These are phyloP conservation scores for Cordyceps tenuipes DNA, from an alignment of 2,329 filamentous ascomycete genomes.

Conservation along the genomic window DNA sequence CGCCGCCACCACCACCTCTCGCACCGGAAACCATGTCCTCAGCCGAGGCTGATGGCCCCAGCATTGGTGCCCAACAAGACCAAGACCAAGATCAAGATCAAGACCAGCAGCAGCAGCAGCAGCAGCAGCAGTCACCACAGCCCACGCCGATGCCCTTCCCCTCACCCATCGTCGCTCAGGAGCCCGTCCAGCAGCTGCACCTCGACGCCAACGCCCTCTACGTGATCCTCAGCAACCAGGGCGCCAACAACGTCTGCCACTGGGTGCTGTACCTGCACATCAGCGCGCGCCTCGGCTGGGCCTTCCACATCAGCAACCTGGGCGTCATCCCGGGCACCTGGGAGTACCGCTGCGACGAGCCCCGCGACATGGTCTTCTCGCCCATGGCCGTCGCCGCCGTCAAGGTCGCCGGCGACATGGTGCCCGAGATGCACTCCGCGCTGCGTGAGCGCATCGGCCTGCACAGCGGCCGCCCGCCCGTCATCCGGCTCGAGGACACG, in stretches of 20 bases:
- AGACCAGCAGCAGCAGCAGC: neutral
- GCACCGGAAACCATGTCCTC: neutral
- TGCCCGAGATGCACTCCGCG: constrained; percentile 8
- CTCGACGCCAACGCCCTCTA: constrained; percentile 8
- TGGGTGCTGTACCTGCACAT: constrained; percentile 8
- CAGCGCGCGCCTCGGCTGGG: neutral
- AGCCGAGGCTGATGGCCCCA: neutral
- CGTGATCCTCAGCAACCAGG: constrained; percentile 3
- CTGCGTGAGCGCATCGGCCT: neutral
- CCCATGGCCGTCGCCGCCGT: constrained; percentile 1
- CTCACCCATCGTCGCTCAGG: too few species aligned
- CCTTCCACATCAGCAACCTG: constrained; percentile 6
- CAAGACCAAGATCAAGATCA: too few species aligned
- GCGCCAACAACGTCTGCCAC: neutral
- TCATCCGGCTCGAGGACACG: constrained; percentile 2
- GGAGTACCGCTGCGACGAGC: constrained; percentile 5
- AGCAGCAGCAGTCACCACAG: neutral
- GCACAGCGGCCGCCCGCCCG: neutral
- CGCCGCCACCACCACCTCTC: too few species aligned
- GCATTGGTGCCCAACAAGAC: neutral
- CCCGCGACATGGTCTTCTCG: neutral
- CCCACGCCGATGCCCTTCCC: neutral
- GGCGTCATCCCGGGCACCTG: neutral
- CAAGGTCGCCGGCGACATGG: constrained; percentile 5
- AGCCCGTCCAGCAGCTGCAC: neutral